Evolutionary conservation across 306 rosid species (phyloP).

Genomic region (Amphicarpaea edgeworthii): DNA sequence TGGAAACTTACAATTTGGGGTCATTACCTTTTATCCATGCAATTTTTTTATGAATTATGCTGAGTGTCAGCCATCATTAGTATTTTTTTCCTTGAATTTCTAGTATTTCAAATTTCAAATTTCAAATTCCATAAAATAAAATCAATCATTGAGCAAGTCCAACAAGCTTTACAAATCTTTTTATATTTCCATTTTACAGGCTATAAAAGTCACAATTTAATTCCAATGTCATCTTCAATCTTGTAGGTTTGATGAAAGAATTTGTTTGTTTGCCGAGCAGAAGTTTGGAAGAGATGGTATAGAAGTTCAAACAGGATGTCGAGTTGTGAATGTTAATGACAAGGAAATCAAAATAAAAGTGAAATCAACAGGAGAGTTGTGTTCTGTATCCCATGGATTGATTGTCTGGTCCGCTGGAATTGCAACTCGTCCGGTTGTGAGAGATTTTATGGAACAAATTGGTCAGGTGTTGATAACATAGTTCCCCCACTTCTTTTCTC

Average conservation of each 20-base stretch:
- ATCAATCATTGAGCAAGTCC: neutral
- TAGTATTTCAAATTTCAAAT: neutral
- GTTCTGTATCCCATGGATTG: constrained; percentile 83
- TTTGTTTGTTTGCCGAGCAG: constrained; percentile 83
- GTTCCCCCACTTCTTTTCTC: constrained; percentile 6
- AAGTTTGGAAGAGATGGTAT: constrained; percentile 89
- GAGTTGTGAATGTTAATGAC: constrained; percentile 77
- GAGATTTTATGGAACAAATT: constrained; percentile 85
- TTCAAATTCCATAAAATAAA: constrained; percentile 15
- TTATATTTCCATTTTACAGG: too few species aligned
- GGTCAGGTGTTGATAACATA: constrained; percentile 71
- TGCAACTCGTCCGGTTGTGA: constrained; percentile 85
- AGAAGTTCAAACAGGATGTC: constrained; percentile 82
- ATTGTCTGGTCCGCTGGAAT: constrained; percentile 96
- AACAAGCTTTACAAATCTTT: too few species aligned
- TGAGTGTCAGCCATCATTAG: neutral
- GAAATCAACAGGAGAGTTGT: constrained; percentile 74
- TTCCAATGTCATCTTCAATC: neutral
- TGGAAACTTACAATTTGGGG: constrained; percentile 11
- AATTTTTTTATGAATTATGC: too few species aligned
- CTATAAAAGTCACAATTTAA: constrained; percentile 13
- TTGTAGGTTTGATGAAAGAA: constrained; percentile 90
- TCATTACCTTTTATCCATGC: neutral
- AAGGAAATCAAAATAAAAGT: constrained; percentile 74
- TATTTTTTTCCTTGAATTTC: constrained; percentile 7